These are phyloP conservation scores for Simplicillium aogashimaense DNA, from an alignment of 2,329 filamentous ascomycete species.

Conservation along the genomic window DNA sequence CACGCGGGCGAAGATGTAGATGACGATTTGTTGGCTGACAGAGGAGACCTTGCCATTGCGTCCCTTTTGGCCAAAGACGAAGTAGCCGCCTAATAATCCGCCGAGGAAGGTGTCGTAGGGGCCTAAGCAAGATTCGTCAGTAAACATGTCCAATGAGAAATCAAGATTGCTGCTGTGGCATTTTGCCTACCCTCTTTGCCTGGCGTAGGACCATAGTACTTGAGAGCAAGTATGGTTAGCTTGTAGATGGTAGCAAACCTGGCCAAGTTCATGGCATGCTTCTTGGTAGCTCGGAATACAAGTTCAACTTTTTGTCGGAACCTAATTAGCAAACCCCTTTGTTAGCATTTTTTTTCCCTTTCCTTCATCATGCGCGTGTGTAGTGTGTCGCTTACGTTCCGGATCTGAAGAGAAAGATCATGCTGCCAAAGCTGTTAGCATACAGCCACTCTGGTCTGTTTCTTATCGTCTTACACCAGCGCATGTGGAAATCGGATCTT, in stretches of 20 bases:
- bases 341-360: not conserved
- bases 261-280: conserved; percentile 85
- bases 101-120: conserved; percentile 78
- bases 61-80: conserved; percentile 69
- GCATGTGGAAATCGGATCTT: conserved; percentile 99
- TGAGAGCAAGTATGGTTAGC: conserved; percentile 63
- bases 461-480: conserved; percentile 69
- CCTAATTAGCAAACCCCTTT: conserved; percentile 25
- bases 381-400: conserved; percentile 55
- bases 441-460: not conserved
- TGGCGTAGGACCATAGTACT: conserved; percentile 45
- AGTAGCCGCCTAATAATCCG: conserved; percentile 81
- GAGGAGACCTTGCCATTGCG: conserved; percentile 62
- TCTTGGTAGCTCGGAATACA: conserved; percentile 76
- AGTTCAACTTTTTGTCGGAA: conserved; percentile 68
- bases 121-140: conserved; percentile 24
- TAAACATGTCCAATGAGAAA: too few relatives aligned
- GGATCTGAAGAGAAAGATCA: conserved; percentile 93
- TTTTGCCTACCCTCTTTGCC: conserved; percentile 43
- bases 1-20: conserved; percentile 94
- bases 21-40: conserved; percentile 93
- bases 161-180: too few relatives aligned
- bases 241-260: conserved; percentile 92
- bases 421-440: conserved; percentile 37
- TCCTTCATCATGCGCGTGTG: conserved; percentile 2